A percentile compares a stretch with the other conserved stretches of the same genome.
Conservation (phyloP, 805 yeast genomes). For the Cyberlindnera saturnus region DNA sequence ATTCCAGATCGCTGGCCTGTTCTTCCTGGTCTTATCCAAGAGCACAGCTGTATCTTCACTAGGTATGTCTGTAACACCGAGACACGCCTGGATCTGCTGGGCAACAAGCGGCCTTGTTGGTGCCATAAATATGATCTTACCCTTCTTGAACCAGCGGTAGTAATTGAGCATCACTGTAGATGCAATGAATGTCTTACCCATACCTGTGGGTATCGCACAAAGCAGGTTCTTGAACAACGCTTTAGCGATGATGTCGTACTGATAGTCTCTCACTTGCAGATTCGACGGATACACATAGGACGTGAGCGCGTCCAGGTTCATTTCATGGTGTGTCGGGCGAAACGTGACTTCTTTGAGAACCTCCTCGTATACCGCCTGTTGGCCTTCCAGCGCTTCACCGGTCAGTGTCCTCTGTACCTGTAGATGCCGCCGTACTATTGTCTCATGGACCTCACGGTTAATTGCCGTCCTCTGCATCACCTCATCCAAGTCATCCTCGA, state of each 20-base stretch:
- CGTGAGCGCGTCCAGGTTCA: constrained; percentile 32
- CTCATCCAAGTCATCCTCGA: constrained; percentile 24
- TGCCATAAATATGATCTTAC: constrained; percentile 89
- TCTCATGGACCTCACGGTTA: constrained; percentile 27
- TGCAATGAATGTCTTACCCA: constrained; percentile 96
- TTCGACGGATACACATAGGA: constrained; percentile 82
- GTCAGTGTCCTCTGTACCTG: constrained; percentile 31
- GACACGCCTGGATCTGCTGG: constrained; percentile 91
- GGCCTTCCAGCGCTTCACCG: constrained; percentile 23
- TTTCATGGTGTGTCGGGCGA: constrained; percentile 45
- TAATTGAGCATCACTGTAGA: constrained; percentile 89
- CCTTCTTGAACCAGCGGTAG: constrained; percentile 73
- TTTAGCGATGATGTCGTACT: constrained; percentile 66
- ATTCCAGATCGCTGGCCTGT: constrained; percentile 75
- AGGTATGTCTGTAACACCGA: constrained; percentile 81
- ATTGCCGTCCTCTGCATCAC: constrained; percentile 25
- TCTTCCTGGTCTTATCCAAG: constrained; percentile 49
- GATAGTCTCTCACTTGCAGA: constrained; percentile 81
- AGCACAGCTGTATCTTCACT: constrained; percentile 72
- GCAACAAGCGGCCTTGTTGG: constrained; percentile 96
- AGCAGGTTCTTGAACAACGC: constrained; percentile 70
- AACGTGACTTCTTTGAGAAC: constrained; percentile 27
- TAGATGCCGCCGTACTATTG: constrained; percentile 22
- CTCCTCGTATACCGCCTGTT: constrained; percentile 30
- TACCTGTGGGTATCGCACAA: constrained; percentile 94